Base-by-base conservation (phyloP, 129 eudicot species). In the Centaurea solstitialis region DNA sequence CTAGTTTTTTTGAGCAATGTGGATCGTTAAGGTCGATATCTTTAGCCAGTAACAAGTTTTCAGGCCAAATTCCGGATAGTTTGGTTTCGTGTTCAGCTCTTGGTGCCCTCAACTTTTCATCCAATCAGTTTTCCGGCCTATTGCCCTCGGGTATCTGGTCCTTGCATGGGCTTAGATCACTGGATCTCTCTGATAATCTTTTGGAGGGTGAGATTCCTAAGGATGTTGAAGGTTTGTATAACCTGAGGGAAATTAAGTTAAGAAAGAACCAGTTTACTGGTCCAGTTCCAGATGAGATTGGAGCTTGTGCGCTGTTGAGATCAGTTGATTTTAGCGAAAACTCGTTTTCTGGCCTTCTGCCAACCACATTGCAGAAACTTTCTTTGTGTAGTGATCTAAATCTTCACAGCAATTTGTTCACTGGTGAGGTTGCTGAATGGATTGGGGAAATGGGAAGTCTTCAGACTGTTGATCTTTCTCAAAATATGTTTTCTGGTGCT, bases 291-390 rank as follows among this genome's bases (percentile, higher is more conserved):
- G 87, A 83, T 28, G 98, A 89, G 22, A 90, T 91, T 75, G 98
- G 97, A 24, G 77, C 88, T 75, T 91, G 98, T 75, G 79, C 86
- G 57, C 77, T 89, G 85, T 81, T 94, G 83, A 90, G 89, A 79
- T 85, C 91, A 13, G 39, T 94, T 76, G 98, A 94, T 90, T 86
- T 94, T 72, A 90, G 98, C 20, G 89, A 80, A 20, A 94, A 94
- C 40, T 86, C 80, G 2, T 80, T 94, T 28, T 89, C 97, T 13
- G 97, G 95, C 75, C 73, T 74, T 73, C 80, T 91, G 65, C 98
- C 98, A 22, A 85, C 67, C 85, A 45, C 93, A 57, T 75, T 94
- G 91, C 91, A 87, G 87, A 90, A 84, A 73, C 91, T 94, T 86
- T 77, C 83, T 11, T 84, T 91, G 85, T 87, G 94, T 73, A 78